Evolutionary conservation across 225 moss, liverwort and hornwort species (phyloP).

Genomic region (Anthoceros angustus): DNA sequence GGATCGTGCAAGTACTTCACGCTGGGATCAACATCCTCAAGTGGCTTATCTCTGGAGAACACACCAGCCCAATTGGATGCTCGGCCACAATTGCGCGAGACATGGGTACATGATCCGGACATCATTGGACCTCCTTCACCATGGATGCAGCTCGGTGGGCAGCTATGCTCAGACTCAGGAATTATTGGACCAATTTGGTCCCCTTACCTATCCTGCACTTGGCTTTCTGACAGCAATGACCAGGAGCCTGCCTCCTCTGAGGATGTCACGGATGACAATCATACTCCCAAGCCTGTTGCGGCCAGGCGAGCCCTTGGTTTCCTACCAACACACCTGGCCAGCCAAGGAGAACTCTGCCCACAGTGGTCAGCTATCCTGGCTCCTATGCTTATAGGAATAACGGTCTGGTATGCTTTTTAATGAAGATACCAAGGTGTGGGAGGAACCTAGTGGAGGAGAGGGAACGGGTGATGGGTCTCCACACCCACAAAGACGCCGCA

Average conservation of each 20-base stretch:
- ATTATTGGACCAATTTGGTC: background rate
- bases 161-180: background rate
- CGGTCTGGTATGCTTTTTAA: background rate
- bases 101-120: background rate
- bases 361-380: background rate
- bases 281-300: background rate
- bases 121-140: background rate
- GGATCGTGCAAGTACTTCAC: background rate
- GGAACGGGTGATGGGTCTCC: background rate
- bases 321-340: background rate
- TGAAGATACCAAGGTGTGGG: background rate
- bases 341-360: background rate
- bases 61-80: background rate
- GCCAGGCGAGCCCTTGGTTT: constrained; percentile 3
- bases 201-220: background rate
- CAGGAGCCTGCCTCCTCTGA: background rate
- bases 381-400: background rate
- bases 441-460: background rate
- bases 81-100: background rate
- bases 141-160: background rate
- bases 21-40: background rate
- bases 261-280: background rate
- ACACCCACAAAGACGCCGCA: background rate
- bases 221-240: too few relatives aligned
- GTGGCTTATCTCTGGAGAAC: background rate